Base-by-base conservation (phyloP, 2,329 filamentous ascomycete genomes). In the Neonectria magnoliae region DNA sequence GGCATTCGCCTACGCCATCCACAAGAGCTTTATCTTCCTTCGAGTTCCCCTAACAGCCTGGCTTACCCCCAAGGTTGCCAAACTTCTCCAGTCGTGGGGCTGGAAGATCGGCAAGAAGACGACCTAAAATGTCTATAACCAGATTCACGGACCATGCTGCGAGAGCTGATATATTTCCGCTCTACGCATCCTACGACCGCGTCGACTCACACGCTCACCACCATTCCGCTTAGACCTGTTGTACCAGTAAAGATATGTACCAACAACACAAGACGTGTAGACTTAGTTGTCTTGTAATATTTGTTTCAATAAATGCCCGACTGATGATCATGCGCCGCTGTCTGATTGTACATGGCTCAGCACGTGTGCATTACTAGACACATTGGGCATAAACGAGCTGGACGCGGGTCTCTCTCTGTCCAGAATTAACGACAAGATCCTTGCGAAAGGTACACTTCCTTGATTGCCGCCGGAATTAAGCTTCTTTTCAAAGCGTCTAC, bases 21-120 rank as follows among this genome's bases (percentile, higher is more conserved):
- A 99, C 85, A 99, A 99, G 82, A 97, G 92, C 72, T 93, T 98
- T 79, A 98, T 99, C 75, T 97, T 99, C 79, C 80, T 98, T 70
- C 89, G 96, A n/a, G 93, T 99, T 10, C 96, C 96, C 9, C 81
- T 98, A 68, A 96, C 96, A 1, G 94, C 93, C 13, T 95, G 94
- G 3, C 85, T 98, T 36, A 94, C 93, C 9, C 96, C 96, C 1
- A 98, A 97, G 80, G 90, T 98, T n/a, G 96, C 98, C 74, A 97
- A 93, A 80, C 88, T 90, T 13, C 83, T 99, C 29, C 85, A 95
- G 68, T 86, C 88, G 13, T 97, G 95, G 93, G 96, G 96, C 5
- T 98, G 93, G 91, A 89, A 98, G 76, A 96, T 99, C 76, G 95
- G 95, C 55, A 97, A 93, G 83, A 85, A 89, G 72, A 50, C 69